These are phyloP conservation scores for Teratosphaeria destructans DNA, from an alignment of 2,329 filamentous ascomycete species.

Conservation along the genomic window DNA sequence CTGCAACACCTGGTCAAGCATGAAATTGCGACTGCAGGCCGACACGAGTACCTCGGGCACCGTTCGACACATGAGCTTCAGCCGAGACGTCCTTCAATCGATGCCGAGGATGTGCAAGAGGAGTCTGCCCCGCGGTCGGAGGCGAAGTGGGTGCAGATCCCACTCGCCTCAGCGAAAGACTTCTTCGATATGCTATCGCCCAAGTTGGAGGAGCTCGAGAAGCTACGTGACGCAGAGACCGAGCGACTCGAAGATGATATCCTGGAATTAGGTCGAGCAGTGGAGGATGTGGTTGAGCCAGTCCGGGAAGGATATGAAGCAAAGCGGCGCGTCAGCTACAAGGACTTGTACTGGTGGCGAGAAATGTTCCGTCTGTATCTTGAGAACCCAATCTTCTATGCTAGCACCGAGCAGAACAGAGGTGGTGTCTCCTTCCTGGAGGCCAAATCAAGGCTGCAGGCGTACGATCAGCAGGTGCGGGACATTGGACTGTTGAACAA, in stretches of 20 bases:
- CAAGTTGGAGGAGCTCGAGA: constrained; percentile 60
- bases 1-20: constrained; percentile 50
- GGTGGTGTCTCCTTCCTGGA: constrained; percentile 54
- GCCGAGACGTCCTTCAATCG: background rate
- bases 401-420: constrained; percentile 60
- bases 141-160: constrained; percentile 53
- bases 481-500: constrained; percentile 47
- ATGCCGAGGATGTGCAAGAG: background rate
- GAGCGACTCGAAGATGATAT: constrained; percentile 54
- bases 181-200: constrained; percentile 69
- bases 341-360: constrained; percentile 65
- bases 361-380: constrained; percentile 74
- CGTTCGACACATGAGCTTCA: constrained; percentile 6
- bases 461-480: constrained; percentile 60
- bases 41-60: constrained; percentile 14
- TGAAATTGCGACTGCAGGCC: constrained; percentile 32
- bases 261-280: constrained; percentile 50
- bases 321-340: constrained; percentile 22
- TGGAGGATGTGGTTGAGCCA: constrained; percentile 56
- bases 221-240: constrained; percentile 57
- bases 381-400: constrained; percentile 73
- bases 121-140: constrained; percentile 2
- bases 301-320: constrained; percentile 39
- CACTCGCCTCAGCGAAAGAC: constrained; percentile 63
- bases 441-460: constrained; percentile 57